Base-by-base conservation (phyloP, 306 rosid genomes). In the Sesbania bispinosa region DNA sequence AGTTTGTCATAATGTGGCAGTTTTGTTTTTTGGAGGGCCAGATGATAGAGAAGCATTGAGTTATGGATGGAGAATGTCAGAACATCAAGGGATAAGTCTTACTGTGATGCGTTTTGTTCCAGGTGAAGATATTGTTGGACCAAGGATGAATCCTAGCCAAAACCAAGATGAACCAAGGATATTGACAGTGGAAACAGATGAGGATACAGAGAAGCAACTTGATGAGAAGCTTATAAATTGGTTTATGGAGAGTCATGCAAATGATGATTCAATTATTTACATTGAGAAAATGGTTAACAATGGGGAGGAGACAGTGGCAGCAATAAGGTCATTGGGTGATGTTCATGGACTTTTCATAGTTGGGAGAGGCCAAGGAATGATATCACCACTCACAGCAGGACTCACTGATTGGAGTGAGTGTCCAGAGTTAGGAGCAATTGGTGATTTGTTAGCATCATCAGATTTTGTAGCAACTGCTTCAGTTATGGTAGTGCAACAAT, bases 321-420 rank as follows among this genome's bases (percentile, higher is more conserved):
- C 77, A 0, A 86, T 94, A 39, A 83, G 96, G 73, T 69, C 95
- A 11, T 83, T 89, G 87, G 83, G 84, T 24, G 86, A 71, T 26
- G 36, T 74, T 1, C 92, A 89, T 55, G 89, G 85, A 21, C 70
- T 94, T 51, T 84, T 86, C 65, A 83, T 94, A 16, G 88, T 89
- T 4, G 98, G 99, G 3, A 87, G 96, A 83, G 95, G 96, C 1
- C 86, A 86, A 30, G 91, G 95, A 16, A 60, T 61, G 23, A 45
- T 75, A 20, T 83, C 99, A 5, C 88, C 95, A 0, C 74, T 94
- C n/a, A 93, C 90, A 0, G 92, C 96, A 1, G 99, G 99, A 29
- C 71, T 91, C 1, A 86, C 96, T 0, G 99, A 94, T 55, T 91
- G 99, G 99, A 94, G 99, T 19, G 99, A 91, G 74, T 94, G 92